Evolutionary conservation across 208 protist species (phyloP), one percentile per base, ranked within the genome.

Genomic region (Strigomonas culicis): DNA sequence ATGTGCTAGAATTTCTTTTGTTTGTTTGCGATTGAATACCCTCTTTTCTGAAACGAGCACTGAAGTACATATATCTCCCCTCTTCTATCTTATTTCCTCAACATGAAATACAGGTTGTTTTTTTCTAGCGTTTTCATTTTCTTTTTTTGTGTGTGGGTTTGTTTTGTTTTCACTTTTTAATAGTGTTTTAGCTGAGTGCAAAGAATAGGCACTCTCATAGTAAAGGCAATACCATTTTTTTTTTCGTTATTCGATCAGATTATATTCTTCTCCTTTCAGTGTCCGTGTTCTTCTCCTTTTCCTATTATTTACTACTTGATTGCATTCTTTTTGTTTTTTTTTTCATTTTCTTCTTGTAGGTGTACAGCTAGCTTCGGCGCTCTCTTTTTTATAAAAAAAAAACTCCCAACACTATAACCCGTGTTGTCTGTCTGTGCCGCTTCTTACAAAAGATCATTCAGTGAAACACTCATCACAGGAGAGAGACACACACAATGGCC

Each of bases 371-470:
- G 25, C 39, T 68, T 32, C 47, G n/a, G 22, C 30, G 32, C 30
- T 63, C 8, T 62, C 15, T 63, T 47, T 74, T n/a, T 11, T 28
- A 52, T 19, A 52, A 7, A 52, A 52, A 52, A 52, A 21, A 52
- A 27, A 52, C 10, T 13, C 6, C 13, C 6, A 58, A 58, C 17
- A 44, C 41, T 53, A 31, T 68, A 39, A 57, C 36, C 68, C 22
- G 52, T 53, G 19, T 49, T 68, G 19, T 61, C 2, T 74, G 39
- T 51, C 25, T 43, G n/a, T 69, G 39, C 32, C 25, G 47, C 17
- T 69, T 59, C 59, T 66, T 47, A n/a, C n/a, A n/a, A n/a, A n/a
- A n/a, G n/a, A n/a, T n/a, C n/a, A n/a, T n/a, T n/a, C n/a, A n/a
- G n/a, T n/a, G n/a, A n/a, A n/a, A n/a, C n/a, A n/a, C n/a, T n/a